A percentile compares a stretch with the other conserved stretches of the same genome.
Evolutionary conservation across 805 yeast species (phyloP).

Genomic region (Saccharomyces eubayanus): DNA sequence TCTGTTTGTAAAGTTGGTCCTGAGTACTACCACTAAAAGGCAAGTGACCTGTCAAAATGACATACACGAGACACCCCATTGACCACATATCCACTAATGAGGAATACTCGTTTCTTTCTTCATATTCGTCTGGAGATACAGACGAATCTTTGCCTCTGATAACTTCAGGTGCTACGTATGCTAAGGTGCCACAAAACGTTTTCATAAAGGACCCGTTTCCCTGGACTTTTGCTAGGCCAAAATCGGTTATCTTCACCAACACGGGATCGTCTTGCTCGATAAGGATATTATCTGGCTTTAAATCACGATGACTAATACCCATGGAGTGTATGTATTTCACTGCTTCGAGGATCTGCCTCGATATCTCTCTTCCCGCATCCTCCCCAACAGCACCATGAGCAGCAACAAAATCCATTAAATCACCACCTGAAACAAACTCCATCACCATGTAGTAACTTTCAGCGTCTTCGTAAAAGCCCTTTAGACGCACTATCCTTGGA

Average conservation of each 20-base stretch:
- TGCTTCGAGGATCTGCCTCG: constrained; percentile 76
- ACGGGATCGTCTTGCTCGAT: constrained; percentile 90
- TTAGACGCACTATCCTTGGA: constrained; percentile 73
- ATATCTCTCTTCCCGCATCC: constrained; percentile 78
- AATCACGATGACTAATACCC: constrained; percentile 93
- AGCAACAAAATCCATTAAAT: constrained; percentile 93
- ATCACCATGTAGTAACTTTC: constrained; percentile 79
- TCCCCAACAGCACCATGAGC: constrained; percentile 89
- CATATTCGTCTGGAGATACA: constrained; percentile 9
- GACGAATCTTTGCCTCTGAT: constrained; percentile 34
- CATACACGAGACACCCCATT: constrained; percentile 88
- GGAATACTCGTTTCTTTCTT: constrained; percentile 46
- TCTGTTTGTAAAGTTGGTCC: constrained; percentile 70
- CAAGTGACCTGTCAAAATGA: constrained; percentile 81
- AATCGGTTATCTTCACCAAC: constrained; percentile 85
- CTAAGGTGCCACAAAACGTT: constrained; percentile 95
- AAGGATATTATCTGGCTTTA: constrained; percentile 91
- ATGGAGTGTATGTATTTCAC: constrained; percentile 77
- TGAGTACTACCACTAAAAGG: constrained; percentile 94
- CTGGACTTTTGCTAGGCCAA: constrained; percentile 88
- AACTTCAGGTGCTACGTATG: constrained; percentile 95
- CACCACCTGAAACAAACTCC: constrained; percentile 97
- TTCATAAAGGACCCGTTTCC: constrained; percentile 81
- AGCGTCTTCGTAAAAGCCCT: constrained; percentile 78
- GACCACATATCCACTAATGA: constrained; percentile 96